phyloP scores from a whole-genome alignment of 106 monocot species.

The Posidonia australis region DNA sequence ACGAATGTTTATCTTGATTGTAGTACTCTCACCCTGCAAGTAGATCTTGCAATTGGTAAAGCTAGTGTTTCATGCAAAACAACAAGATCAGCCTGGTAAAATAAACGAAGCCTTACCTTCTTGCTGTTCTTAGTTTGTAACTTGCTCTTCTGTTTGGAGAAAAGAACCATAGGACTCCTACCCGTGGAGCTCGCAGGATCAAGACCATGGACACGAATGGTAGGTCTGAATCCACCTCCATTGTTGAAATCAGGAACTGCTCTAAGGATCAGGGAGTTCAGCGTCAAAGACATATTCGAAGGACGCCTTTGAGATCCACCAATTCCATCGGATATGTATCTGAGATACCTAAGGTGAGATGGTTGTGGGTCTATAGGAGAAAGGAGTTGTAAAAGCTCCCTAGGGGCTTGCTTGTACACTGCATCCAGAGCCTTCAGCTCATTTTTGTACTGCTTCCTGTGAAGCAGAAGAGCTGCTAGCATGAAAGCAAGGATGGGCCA shows the following conservation, averaged over 20 bases:
- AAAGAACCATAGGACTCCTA: constrained; percentile 33
- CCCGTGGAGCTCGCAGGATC: constrained; percentile 39
- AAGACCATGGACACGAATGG: constrained; percentile 65
- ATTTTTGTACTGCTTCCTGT: constrained; percentile 49
- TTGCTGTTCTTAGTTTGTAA: constrained; percentile 28
- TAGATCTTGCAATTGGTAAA: background rate
- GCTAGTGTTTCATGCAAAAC: background rate
- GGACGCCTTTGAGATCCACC: constrained; percentile 25
- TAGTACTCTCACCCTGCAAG: constrained; percentile 45
- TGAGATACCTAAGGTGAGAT: constrained; percentile 44
- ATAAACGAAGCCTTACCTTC: constrained; percentile 36
- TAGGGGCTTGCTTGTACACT: constrained; percentile 73
- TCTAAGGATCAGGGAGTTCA: constrained; percentile 52
- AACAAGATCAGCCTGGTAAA: background rate
- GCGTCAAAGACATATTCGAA: constrained; percentile 28
- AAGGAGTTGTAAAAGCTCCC: constrained; percentile 36
- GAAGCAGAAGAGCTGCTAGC: constrained; percentile 78
- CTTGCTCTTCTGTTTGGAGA: constrained; percentile 48
- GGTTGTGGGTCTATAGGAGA: constrained; percentile 51
- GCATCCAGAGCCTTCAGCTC: constrained; percentile 70
- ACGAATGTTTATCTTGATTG: constrained; percentile 50
- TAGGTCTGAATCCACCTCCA: constrained; percentile 47
- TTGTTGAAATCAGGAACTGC: constrained; percentile 44
- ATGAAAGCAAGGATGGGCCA: constrained; percentile 94
- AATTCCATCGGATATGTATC: constrained; percentile 48